Percentiles rank a stretch among this genome's conserved stretches.
phyloP scores from a whole-genome alignment of 2,329 filamentous ascomycete species.

The Aspergillus amoenus region DNA sequence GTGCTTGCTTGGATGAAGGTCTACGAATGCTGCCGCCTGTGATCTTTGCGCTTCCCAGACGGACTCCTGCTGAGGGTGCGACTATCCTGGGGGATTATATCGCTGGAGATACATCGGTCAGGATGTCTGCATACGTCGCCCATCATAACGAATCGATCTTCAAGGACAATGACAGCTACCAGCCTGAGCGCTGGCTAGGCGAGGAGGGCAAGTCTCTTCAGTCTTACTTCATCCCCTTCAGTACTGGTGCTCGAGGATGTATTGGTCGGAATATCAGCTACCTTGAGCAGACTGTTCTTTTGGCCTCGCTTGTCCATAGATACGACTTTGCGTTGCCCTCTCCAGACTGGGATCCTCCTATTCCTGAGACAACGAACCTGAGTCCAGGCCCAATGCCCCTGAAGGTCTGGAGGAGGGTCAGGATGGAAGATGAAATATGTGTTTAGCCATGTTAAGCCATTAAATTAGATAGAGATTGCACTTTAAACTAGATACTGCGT shows the following conservation, averaged over 20 bases:
- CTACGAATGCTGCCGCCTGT: slow-evolving; percentile 48
- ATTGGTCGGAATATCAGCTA: slow-evolving; percentile 46
- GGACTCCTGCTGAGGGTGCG: slow-evolving; percentile 46
- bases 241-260: slow-evolving; percentile 39
- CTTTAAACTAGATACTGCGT: no score
- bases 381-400: background rate
- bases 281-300: slow-evolving; percentile 54
- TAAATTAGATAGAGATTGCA: no score
- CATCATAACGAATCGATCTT: slow-evolving; percentile 40
- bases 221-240: slow-evolving; percentile 42
- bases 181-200: slow-evolving; percentile 45
- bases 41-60: slow-evolving; percentile 44
- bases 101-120: slow-evolving; percentile 46
- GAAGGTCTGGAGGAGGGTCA: background rate
- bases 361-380: background rate
- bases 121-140: slow-evolving; percentile 38
- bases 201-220: slow-evolving; percentile 41
- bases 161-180: slow-evolving; percentile 38
- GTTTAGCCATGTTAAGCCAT: no score
- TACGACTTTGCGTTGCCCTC: slow-evolving; percentile 16
- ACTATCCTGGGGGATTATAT: slow-evolving; percentile 45
- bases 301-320: slow-evolving; percentile 31
- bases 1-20: slow-evolving; percentile 53
- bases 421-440: no score
- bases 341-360: background rate